A percentile compares a stretch with the other conserved stretches of the same genome.
phyloP scores from a whole-genome alignment of 78 protist species.

The Protostelium mycophagum region DNA sequence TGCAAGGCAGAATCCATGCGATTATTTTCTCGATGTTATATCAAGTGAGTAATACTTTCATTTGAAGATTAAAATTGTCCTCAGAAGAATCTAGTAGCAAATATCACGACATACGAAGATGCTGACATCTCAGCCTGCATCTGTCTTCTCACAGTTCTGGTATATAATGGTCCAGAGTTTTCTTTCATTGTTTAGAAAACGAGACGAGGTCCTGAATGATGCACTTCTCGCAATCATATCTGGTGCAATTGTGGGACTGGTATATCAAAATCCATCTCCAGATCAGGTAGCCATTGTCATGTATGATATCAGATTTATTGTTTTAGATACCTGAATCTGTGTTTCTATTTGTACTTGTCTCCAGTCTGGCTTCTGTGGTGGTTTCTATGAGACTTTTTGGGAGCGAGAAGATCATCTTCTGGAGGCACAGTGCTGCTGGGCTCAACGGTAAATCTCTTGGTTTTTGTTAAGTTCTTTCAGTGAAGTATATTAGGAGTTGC shows the following conservation, averaged over 20 bases:
- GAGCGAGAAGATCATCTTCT: background rate
- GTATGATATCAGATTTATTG: no score
- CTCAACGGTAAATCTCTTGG: background rate
- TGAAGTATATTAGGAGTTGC: background rate
- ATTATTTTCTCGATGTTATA: background rate
- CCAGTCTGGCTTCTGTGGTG: background rate
- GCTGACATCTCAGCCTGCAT: background rate
- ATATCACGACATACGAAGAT: background rate
- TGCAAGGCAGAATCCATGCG: background rate
- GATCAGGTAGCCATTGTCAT: background rate
- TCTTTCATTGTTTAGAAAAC: background rate
- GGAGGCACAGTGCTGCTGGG: background rate
- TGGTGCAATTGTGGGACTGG: background rate
- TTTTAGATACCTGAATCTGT: background rate
- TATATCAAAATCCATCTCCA: background rate
- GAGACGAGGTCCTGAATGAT: background rate
- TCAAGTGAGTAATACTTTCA: background rate
- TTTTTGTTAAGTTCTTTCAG: no score
- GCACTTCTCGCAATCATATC: background rate
- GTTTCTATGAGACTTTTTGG: background rate
- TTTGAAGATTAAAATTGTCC: background rate
- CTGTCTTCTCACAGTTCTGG: background rate
- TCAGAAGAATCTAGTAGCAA: background rate
- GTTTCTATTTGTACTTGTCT: background rate
- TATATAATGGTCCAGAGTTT: background rate